Percentiles rank a stretch among this genome's conserved stretches.
Evolutionary conservation across 1,284 basidiomycete species (phyloP).

Genomic region (Ceratorhiza oryzae-sativae): DNA sequence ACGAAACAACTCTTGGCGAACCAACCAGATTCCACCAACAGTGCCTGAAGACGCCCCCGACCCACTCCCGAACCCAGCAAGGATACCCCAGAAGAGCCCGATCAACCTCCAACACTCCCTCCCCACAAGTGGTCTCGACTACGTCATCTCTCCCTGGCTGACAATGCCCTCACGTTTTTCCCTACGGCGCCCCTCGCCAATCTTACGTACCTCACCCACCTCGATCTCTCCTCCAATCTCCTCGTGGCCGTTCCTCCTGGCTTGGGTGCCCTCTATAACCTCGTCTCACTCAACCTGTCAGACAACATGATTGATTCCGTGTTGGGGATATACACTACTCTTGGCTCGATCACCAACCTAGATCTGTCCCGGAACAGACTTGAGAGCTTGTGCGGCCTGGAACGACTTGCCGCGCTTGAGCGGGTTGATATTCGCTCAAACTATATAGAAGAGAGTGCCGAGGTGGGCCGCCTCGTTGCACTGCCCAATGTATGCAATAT

Average conservation of each 20-base stretch:
- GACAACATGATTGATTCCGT: conserved; percentile 98
- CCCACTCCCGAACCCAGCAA: background rate
- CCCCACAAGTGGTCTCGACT: conserved; percentile 79
- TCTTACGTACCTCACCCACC: conserved; percentile 80
- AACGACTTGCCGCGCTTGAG: conserved; percentile 82
- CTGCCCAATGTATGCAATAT: conserved; percentile 80
- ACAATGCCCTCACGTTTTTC: conserved; percentile 85
- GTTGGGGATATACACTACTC: conserved; percentile 80
- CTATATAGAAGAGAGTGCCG: conserved; percentile 79
- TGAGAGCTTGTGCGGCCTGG: conserved; percentile 91
- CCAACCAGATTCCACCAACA: conserved; percentile 62
- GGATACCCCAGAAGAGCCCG: background rate
- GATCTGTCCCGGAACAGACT: conserved; percentile 88
- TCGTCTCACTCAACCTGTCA: conserved; percentile 86
- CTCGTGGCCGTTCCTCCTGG: conserved; percentile 84
- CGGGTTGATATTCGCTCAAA: conserved; percentile 89
- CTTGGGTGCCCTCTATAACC: conserved; percentile 75
- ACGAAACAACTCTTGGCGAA: conserved; percentile 50
- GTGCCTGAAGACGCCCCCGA: conserved; percentile 60
- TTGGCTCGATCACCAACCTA: conserved; percentile 79
- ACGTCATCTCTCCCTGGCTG: conserved; percentile 77
- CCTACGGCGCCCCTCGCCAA: conserved; percentile 74
- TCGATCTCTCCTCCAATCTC: conserved; percentile 90
- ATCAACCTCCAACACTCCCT: conserved; percentile 55
- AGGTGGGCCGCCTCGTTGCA: conserved; percentile 83